These are phyloP conservation scores for Tuber indicum DNA, from an alignment of 495 filamentous ascomycete species.

Conservation along the genomic window DNA sequence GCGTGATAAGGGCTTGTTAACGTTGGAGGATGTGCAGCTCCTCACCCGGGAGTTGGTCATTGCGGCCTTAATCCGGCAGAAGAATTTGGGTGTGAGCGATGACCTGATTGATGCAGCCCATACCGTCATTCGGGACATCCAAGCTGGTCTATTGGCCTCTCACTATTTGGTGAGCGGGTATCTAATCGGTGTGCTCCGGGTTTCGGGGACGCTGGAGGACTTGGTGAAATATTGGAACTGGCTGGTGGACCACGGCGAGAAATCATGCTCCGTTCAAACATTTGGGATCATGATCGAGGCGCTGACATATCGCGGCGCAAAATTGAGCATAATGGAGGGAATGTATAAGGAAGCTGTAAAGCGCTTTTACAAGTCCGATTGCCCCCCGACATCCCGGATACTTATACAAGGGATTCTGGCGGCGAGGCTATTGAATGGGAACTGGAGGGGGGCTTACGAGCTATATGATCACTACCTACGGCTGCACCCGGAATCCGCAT, in stretches of 20 bases:
- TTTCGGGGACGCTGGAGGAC: constrained; percentile 2
- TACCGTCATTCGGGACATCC: not conserved
- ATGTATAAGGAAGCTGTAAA: not conserved
- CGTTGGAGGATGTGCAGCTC: not conserved
- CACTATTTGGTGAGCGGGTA: not conserved
- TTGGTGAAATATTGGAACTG: not conserved
- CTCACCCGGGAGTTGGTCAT: constrained; percentile 4
- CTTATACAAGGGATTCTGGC: not conserved
- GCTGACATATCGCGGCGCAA: not conserved
- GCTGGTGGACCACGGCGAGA: not conserved
- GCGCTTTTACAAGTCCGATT: not conserved
- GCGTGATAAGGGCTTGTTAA: constrained; percentile 5
- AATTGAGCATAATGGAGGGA: not conserved
- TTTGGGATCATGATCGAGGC: constrained; percentile 2
- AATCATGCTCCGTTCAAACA: not conserved
- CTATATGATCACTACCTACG: not conserved
- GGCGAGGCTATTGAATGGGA: not conserved
- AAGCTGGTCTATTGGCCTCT: not conserved
- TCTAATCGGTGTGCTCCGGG: not conserved
- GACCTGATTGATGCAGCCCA: not conserved
- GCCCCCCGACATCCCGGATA: not conserved
- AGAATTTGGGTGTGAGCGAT: not conserved
- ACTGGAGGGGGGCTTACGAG: not conserved
- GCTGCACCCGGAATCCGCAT: not conserved
- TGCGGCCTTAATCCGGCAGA: not conserved